Percentiles rank a stretch among this genome's conserved stretches.
phyloP scores from a whole-genome alignment of 257 asterid species.

The Rubia yunnanensis region DNA sequence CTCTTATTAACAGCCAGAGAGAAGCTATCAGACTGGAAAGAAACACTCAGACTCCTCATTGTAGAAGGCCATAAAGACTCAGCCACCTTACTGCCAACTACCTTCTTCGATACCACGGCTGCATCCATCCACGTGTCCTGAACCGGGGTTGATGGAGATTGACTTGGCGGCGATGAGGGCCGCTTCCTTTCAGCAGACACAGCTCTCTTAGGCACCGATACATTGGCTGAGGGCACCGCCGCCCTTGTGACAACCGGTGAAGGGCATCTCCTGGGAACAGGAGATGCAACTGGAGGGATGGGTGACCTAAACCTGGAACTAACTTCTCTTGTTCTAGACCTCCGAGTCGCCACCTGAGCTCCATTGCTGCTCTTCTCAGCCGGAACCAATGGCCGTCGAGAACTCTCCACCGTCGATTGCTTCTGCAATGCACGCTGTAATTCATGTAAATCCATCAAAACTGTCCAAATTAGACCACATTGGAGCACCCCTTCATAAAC shows the following conservation, averaged over 20 bases:
- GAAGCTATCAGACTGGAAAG: slow-evolving; percentile 49
- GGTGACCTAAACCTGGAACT: slow-evolving; percentile 80
- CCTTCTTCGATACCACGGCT: slow-evolving; percentile 37
- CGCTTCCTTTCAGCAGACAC: slow-evolving; percentile 66
- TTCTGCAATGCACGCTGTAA: slow-evolving; percentile 40
- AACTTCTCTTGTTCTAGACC: slow-evolving; percentile 59
- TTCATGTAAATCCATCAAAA: slow-evolving; percentile 59
- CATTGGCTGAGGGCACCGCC: slow-evolving; percentile 25
- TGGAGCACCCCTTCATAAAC: slow-evolving; percentile 37
- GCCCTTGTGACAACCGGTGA: slow-evolving; percentile 44
- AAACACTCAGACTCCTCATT: slow-evolving; percentile 52
- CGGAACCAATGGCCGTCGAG: slow-evolving; percentile 38
- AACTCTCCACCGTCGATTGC: slow-evolving; percentile 34
- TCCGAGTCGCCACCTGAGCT: slow-evolving; percentile 20
- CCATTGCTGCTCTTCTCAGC: slow-evolving; percentile 66
- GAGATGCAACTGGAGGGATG: slow-evolving; percentile 29
- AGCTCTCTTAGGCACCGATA: slow-evolving; percentile 50
- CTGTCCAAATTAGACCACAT: slow-evolving; percentile 43
- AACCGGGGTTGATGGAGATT: slow-evolving; percentile 56
- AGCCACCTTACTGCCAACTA: slow-evolving; percentile 37
- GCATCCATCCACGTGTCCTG: slow-evolving; percentile 39
- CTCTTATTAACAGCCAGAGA: slow-evolving; percentile 46
- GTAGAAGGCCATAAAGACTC: slow-evolving; percentile 83
- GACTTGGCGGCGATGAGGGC: slow-evolving; percentile 44
- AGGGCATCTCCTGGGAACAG: slow-evolving; percentile 49